Base-by-base conservation (phyloP, 768 basidiomycete species). In the Pleurotus tuoliensis region DNA sequence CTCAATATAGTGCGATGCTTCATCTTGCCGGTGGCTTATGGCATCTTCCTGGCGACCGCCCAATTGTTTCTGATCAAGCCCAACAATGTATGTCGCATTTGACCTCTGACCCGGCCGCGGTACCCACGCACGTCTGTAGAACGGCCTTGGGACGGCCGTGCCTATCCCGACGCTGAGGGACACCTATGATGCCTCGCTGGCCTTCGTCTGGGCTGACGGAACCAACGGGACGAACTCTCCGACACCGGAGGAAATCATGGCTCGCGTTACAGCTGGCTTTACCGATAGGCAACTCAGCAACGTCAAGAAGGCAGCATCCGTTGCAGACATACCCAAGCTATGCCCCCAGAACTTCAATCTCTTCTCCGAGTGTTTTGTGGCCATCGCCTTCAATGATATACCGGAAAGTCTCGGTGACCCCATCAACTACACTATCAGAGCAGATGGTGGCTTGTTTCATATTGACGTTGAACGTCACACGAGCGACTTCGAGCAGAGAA, bases 321-420 rank as follows among this genome's bases (percentile, higher is more conserved):
- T 76, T 0, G 64, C 69, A 3, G 78, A 82, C 22, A 83, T 92
- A 12, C 76, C 81, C 0, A 60, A 71, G 0, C 66, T 71, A 34
- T 92, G 90, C 64, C 88, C 83, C 6, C 82, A 87, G 64, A 92
- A 92, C 70, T 90, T 88, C 71, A 84, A 87, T 49, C 62, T 77
- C 6, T 76, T 82, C 50, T 90, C 88, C 2, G 73, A 82, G 56
- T 92, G 90, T 65, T 92, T 79, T 62, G 87, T 83, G 1, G 89
- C 76, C 1, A 67, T 92, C 12, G 70, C 78, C 0, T 90, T 92
- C 67, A 75, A 79, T 59, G 75, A 78, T 46, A 72, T 89, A 27
- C 83, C 87, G 2, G 61, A 69, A 0, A 65, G 62, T 57, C 56
- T 64, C 15, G 63, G 65, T n/a, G 66, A 57, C 8, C 68, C 78